These are phyloP conservation scores for Apophysomyces sp. DNA, from an alignment of 371 early-diverging fungal species.

Conservation along the genomic window DNA sequence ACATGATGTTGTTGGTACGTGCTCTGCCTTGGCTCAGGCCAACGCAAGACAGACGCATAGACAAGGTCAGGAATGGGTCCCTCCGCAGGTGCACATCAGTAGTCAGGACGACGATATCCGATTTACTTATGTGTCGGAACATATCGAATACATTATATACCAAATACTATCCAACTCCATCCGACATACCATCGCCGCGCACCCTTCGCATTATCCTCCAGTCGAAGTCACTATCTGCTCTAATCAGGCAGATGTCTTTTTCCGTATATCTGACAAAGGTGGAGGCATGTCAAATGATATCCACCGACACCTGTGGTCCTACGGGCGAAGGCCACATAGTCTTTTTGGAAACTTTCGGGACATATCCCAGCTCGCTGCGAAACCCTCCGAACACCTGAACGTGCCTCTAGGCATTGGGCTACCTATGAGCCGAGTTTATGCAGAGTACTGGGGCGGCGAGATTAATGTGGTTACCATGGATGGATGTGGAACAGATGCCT, in stretches of 20 bases:
- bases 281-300: slow-evolving; percentile 67
- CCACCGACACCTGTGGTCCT: slow-evolving; percentile 71
- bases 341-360: slow-evolving; percentile 59
- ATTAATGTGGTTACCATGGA: slow-evolving; percentile 68
- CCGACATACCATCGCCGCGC: slow-evolving; percentile 40
- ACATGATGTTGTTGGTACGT: slow-evolving; percentile 56
- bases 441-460: slow-evolving; percentile 77
- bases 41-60: slow-evolving; percentile 15
- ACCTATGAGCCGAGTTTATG: slow-evolving; percentile 82
- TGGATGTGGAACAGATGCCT: slow-evolving; percentile 84
- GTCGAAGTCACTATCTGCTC: slow-evolving; percentile 74
- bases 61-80: slow-evolving; percentile 7
- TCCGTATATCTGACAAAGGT: slow-evolving; percentile 84
- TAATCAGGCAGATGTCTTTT: slow-evolving; percentile 58
- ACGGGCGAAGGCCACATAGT: slow-evolving; percentile 46
- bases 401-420: slow-evolving; percentile 75
- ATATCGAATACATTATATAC: slow-evolving; percentile 83
- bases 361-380: slow-evolving; percentile 58
- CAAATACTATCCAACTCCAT: slow-evolving; percentile 81
- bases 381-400: slow-evolving; percentile 49
- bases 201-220: slow-evolving; percentile 36
- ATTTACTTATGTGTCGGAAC: slow-evolving; percentile 85
- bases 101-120: slow-evolving; percentile 53
- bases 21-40: slow-evolving; percentile 46
- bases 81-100: slow-evolving; percentile 54